Base-by-base conservation (phyloP, 306 rosid genomes). In the Quercus engelmannii region DNA sequence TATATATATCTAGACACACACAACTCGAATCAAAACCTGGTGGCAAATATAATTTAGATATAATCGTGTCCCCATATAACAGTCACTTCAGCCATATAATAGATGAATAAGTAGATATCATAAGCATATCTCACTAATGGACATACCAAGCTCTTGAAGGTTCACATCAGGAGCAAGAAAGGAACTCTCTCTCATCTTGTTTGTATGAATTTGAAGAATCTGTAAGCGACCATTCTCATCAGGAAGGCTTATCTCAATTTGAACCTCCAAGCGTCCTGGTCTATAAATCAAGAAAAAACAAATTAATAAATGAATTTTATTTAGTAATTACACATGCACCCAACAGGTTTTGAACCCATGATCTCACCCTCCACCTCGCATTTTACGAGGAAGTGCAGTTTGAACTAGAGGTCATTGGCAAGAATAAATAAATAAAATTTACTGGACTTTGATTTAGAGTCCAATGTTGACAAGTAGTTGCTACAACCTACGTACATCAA, bases 181-280 rank as follows among this genome's bases (percentile, higher is more conserved):
- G 68, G 99, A 96, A 88, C 90, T 96, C 83, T 96, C 99, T 86
- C 91, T 96, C 99, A 96, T 96, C 86, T 90, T 87, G 88, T 93
- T 96, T 19, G 99, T 93, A 79, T 96, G 99, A 87, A 96, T 96
- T 79, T 93, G 94, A 85, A 96, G 98, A 90, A 96, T 95, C 84
- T 95, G 99, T 57, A 93, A n/a, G 71, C 99, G 94, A 21, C 99
- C 99, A 86, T 90, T 87, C 85, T 95, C 99, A 90, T 95, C 99
- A 23, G 99, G 99, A 84, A 95, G 98, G 84, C 97, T 90, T 81
- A 95, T 93, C 88, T 95, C 99, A 81, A 95, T 90, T 83, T 93
- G 99, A 76, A 95, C 98, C 89, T 95, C 99, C 91, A 95, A 81
- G 54, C 99, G 95, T 76, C 99, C 99, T 20, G 99, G 99, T 78